Base-by-base conservation (phyloP, 805 yeast genomes). In the Yarrowia alimentaria region DNA sequence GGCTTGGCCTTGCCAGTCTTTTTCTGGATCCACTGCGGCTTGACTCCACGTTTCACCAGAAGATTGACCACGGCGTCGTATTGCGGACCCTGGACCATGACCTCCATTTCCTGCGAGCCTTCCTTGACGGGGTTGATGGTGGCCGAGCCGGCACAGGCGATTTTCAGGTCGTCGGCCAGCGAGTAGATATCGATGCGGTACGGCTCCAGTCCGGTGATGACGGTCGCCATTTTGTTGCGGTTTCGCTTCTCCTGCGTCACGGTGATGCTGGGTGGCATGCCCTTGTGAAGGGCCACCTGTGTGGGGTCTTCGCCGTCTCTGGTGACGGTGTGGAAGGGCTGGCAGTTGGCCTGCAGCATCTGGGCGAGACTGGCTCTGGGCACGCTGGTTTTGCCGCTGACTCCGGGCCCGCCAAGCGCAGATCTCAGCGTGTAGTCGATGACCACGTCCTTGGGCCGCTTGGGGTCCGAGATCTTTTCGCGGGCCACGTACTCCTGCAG, bases 61-160 rank as follows among this genome's bases (percentile, higher is more conserved):
- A 82, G 63, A 2, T 80, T 82, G n/a, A 73, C 68, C 9, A 84
- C 78, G 0, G 74, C 64, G 38, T 78, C 75, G 18, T 80, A 80
- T 63, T 91, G 98, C 2, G 91, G 85, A 0, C 99, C 99, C 68
- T 93, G 98, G 2, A 93, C 95, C 38, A 80, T 75, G 4, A 93
- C 88, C 59, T 86, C 94, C 31, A 72, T 64, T 30, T 76, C 77
- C 12, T 79, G 76, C 21, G 77, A 79, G 0, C 82, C 83, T 32
- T 63, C 68, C 6, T 57, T 51, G 3, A 67, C 57, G 19, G 58
- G 55, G 14, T 35, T 45, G 9, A 85, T 74, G 0, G 96, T 81
- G 0, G 93, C 76, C 0, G 97, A 86, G 0, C 96, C 96, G 10
- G 96, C 90, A 64, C 98, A 93, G 56, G 80, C 81, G 16, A 80